Base-by-base conservation (phyloP, 1,284 basidiomycete genomes). In the Phellopilus nigrolimitatus region DNA sequence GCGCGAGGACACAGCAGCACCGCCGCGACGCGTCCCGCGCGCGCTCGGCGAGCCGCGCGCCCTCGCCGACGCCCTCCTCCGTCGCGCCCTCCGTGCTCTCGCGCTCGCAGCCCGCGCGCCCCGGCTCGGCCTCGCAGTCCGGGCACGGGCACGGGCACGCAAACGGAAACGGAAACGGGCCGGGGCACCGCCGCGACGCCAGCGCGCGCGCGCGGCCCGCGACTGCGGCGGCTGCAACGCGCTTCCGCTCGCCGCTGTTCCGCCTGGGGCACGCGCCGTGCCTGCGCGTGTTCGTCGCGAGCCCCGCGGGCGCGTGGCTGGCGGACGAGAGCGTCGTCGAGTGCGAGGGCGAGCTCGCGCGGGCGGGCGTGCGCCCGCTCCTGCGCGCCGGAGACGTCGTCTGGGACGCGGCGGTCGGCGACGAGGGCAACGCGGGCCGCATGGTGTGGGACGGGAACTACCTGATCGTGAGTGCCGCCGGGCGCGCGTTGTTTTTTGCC, bases 371-470 rank as follows among this genome's bases (percentile, higher is more conserved):
- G 38, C 55, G 70, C 54, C 70, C 72, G 34, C 62, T 87, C 41
- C 64, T 91, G 64, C 71, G 82, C 33, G 70, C 80, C 19, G 88
- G 88, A 0, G 88, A 91, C 63, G 79, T 91, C 1, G 78, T 91
- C 9, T 91, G 88, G 87, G 88, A 91, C 61, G 71, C 81, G 10
- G 88, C 87, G 2, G 82, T 88, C 1, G 84, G 84, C 2, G 88
- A 91, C 60, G 88, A 91, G 62, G 85, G 82, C 1, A 91, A 91
- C 64, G 72, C 81, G 1, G 88, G 88, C 12, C 68, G 84, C 56
- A 64, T 91, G 65, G 71, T 90, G 7, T 91, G 88, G 86, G 88
- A 91, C 62, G 88, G 88, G 22, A 80, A 78, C 56, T 91, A 89
- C 67, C 73, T 91, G 7, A 79, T 91, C 58, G 88, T 91, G 61